Conservation (phyloP, 2,329 filamentous ascomycete genomes). For the Ceratocystis albifundus region DNA sequence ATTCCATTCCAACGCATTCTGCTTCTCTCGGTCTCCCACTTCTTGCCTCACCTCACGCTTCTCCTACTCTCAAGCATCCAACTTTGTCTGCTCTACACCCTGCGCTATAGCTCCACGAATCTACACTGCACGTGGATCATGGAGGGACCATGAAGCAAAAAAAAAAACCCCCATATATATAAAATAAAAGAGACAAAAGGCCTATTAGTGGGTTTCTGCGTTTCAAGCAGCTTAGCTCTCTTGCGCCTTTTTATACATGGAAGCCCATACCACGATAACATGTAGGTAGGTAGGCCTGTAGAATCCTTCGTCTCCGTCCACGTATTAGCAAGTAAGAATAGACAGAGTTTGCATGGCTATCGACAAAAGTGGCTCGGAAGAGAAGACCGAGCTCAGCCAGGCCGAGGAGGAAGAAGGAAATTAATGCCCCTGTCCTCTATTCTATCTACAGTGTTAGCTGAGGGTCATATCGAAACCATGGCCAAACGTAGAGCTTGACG, state of each 20-base stretch:
- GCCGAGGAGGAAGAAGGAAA: not conserved
- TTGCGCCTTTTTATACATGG: no score
- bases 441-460: not conserved
- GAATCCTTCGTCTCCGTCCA: not conserved
- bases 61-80: not conserved
- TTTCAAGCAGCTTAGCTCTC: no score
- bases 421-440: no score
- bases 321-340: not conserved
- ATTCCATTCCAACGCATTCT: not conserved
- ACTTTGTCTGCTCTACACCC: not conserved
- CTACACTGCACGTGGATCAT: not conserved
- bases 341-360: not conserved
- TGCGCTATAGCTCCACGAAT: not conserved
- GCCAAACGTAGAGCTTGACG: not conserved
- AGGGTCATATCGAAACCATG: not conserved
- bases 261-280: not conserved
- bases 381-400: not conserved
- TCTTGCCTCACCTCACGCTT: not conserved
- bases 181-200: not conserved
- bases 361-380: not conserved
- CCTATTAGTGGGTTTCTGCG: not conserved
- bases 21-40: not conserved
- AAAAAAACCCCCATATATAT: no score
- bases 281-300: not conserved
- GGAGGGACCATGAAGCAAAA: not conserved